Base-by-base conservation (phyloP, 2,329 filamentous ascomycete species). In the Fusarium xylarioides region DNA sequence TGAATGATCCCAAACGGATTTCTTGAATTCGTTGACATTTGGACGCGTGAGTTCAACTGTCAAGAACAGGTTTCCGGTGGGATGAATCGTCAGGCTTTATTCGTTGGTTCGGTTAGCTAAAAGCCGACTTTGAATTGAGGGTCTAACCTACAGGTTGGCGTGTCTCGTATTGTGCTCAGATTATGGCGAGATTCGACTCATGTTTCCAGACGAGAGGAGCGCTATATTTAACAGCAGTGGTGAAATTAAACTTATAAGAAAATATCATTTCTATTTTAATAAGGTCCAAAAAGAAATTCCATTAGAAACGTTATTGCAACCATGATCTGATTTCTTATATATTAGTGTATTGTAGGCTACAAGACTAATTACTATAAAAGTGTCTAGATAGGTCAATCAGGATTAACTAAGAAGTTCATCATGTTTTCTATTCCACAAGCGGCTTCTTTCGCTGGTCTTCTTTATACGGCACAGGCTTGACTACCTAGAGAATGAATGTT, bases 261-360 rank as follows among this genome's bases (percentile, higher is more conserved):
- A 19, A 38, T 11, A 38, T 1, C 7, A 21, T 38, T 38, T 7
- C 11, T 2, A 38, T 7, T 38, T 4, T 11, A 11, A 19, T 3
- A 38, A 4, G 6, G 35, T 37, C 9, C 18, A 18, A 0, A 21
- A 19, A n/a, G n/a, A 7, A 38, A 21, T 12, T 7, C 19, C 11
- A 38, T 12, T 38, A 5, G 0, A 21, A 8, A 7, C 7, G 0
- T 21, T 5, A 38, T 38, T 4, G 3, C 3, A 12, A 21, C 3
- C 1, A 38, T 6, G 1, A 12, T 14, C 0, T 21, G 4, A 38
- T 38, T 7, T 38, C 37, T 10, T 14, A 3, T 38, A 14, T 21
- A 21, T 38, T 38, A 6, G 11, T 38, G 11, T 19, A 6, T 7
- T 38, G 7, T 40, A 40, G 19, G 12, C 37, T 14, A 5, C 11